Evolutionary conservation across 805 yeast genomes (phyloP), one percentile per base, ranked within the genome.

Genomic region (Clavispora asparagi): DNA sequence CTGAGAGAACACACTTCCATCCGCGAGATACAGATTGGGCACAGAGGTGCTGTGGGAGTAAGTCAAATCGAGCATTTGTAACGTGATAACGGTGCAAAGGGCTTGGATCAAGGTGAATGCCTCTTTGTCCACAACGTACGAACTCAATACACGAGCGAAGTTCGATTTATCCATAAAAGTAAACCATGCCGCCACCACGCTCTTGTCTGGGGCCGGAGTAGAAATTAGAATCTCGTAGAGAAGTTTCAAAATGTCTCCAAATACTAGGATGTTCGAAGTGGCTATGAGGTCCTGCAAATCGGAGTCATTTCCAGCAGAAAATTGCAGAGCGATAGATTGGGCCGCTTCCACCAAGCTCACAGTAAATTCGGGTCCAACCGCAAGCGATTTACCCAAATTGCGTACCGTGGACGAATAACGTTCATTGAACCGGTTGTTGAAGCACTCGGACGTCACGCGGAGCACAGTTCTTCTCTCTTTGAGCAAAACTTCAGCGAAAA

Each of bases 21-120:
- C 77, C 10, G 49, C 44, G 39, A 58, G 38, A 40, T 48, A 54
- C 30, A 14, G 43, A 11, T 16, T 17, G 8, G 44, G 29, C 13
- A 39, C 46, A 14, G n/a, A 13, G 1, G 41, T 11, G 14, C 74
- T 77, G 42, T 65, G 68, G 30, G 76, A 70, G 32, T 74, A 71
- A 38, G 81, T 78, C 47, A 84, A 64, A 43, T 87, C 88, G 23
- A 86, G 57, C 33, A 83, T 61, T 26, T 79, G 57, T 9, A 85
- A 54, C 3, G 83, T 71, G 1, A 76, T 65, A 2, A 80, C 58
- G 1, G 84, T 75, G 3, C 70, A 53, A 14, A 83, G 64, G 1
- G 78, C 69, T 50, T 76, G 74, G 4, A 82, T 61, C 12, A 66
- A 57, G 11, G 53, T 49, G 46, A 63, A 53, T 43, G 67, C 46